phyloP scores from a whole-genome alignment of 805 yeast genomes.

The Yamadazyma ubonensis region DNA sequence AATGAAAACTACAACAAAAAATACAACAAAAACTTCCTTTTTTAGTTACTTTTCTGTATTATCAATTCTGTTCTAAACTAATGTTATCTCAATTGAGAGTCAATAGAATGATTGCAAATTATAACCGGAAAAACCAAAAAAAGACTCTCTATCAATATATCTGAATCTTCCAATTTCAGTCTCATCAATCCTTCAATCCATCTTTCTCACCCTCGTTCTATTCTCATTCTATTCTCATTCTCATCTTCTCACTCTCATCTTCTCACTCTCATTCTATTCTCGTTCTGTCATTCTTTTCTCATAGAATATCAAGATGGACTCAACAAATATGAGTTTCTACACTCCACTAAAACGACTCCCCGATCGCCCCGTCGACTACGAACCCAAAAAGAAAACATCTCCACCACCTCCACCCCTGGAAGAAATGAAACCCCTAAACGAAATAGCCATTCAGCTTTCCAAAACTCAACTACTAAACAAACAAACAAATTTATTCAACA shows the following conservation, averaged over 20 bases:
- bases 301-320: conserved; percentile 2
- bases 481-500: conserved; percentile 9
- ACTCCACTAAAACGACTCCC: conserved; percentile 17
- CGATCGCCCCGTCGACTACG: conserved; percentile 10
- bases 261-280: not conserved
- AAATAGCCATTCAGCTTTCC: conserved; percentile 10
- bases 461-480: conserved; percentile 10
- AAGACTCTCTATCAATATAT: no score
- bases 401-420: not conserved
- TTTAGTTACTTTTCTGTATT: no score
- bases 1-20: no score
- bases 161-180: no score
- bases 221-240: not conserved
- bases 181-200: no score
- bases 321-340: conserved; percentile 9
- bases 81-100: no score
- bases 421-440: conserved; percentile 12
- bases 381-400: not conserved
- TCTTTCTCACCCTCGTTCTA: no score
- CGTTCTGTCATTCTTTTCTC: not conserved
- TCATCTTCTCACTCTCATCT: not conserved
- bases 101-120: no score
- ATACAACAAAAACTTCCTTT: no score
- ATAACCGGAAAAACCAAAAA: no score
- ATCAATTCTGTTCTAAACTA: no score